phyloP scores from a whole-genome alignment of 768 basidiomycete genomes.

The Tulasnella sp. region DNA sequence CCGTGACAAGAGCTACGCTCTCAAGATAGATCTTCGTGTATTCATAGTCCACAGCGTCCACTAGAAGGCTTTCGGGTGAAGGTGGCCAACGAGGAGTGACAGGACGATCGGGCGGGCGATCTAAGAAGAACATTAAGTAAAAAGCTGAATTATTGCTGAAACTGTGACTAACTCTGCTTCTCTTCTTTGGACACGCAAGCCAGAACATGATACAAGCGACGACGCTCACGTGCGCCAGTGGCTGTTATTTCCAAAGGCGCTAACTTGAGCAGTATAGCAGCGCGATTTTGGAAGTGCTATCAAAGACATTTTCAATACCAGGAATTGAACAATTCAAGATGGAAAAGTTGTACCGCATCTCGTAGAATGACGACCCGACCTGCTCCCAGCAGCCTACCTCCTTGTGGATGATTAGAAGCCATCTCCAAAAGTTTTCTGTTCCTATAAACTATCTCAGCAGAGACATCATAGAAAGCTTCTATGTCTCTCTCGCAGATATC shows the following conservation, averaged over 20 bases:
- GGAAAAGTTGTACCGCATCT: slow-evolving; percentile 43
- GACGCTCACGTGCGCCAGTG: too few species aligned
- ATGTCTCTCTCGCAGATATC: slow-evolving; percentile 60
- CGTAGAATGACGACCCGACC: slow-evolving; percentile 78
- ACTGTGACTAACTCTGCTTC: slow-evolving; percentile 37
- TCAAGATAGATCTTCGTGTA: slow-evolving; percentile 48
- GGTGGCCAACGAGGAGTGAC: slow-evolving; percentile 75
- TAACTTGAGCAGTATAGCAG: slow-evolving; percentile 58
- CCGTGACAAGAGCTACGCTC: slow-evolving; percentile 66
- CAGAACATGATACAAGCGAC: slow-evolving; percentile 52
- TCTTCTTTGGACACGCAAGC: slow-evolving; percentile 53
- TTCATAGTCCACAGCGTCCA: slow-evolving; percentile 51
- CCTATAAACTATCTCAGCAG: slow-evolving; percentile 42
- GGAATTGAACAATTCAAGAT: slow-evolving; percentile 5
- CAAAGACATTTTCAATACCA: not conserved
- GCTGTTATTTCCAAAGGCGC: slow-evolving; percentile 38
- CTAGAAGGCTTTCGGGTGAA: slow-evolving; percentile 32
- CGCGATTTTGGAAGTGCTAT: slow-evolving; percentile 62
- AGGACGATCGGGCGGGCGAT: too few species aligned
- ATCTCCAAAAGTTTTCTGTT: slow-evolving; percentile 52
- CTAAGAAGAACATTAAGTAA: not conserved
- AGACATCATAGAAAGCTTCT: slow-evolving; percentile 59
- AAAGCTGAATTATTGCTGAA: not conserved
- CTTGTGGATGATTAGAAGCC: slow-evolving; percentile 47
- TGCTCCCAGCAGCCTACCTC: slow-evolving; percentile 48